Conservation (phyloP, 1,284 basidiomycete genomes). For the Peniophora sp. region DNA sequence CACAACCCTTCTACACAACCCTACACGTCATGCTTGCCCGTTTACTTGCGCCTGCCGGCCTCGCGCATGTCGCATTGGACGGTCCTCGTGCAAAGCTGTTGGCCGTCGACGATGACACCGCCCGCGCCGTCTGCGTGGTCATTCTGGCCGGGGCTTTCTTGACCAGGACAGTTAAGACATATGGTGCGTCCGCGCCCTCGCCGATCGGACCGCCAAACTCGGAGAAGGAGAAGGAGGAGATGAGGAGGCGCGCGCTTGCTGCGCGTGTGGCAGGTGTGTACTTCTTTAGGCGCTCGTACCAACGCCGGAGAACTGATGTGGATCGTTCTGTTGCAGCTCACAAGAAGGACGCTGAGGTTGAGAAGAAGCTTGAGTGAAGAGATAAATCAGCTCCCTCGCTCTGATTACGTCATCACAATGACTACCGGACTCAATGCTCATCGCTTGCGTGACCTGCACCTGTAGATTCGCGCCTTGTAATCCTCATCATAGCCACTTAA, state of each 20-base stretch:
- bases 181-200: conserved; percentile 19
- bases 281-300: background rate
- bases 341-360: no score
- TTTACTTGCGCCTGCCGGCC: conserved; percentile 27
- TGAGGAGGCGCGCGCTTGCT: background rate
- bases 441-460: no score
- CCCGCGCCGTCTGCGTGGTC: conserved; percentile 58
- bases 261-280: background rate
- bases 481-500: no score
- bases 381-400: no score
- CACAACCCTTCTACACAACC: conserved; percentile 70
- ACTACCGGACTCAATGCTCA: no score
- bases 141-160: conserved; percentile 51
- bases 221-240: background rate
- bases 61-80: conserved; percentile 14
- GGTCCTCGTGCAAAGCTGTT: conserved; percentile 25
- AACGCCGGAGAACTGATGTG: no score
- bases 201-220: background rate
- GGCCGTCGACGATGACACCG: conserved; percentile 49
- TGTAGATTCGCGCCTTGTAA: no score
- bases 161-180: conserved; percentile 50
- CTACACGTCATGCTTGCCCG: conserved; percentile 39
- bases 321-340: no score
- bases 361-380: no score
- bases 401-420: no score